Evolutionary conservation across 805 yeast species (phyloP), one percentile per base, ranked within the genome.

Genomic region (Monosporozyma aquatica): DNA sequence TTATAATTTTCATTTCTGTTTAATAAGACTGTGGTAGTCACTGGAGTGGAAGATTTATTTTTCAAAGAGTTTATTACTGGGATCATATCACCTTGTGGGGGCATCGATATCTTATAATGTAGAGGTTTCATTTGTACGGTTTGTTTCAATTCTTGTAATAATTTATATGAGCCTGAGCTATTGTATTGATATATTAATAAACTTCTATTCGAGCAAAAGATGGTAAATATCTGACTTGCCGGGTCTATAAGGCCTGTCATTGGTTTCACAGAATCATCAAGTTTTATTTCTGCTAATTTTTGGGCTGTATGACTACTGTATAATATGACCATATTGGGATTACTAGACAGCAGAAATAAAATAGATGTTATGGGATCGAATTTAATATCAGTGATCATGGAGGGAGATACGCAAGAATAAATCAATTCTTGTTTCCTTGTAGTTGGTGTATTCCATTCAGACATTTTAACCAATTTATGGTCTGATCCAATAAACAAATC

Each of bases 91-190:
- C 51, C 63, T 38, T 58, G 63, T 3, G 66, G 66, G 5, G 64
- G 57, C 66, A 61, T 60, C n/a, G 57, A 45, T 14, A 61, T 54
- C 32, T 48, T 53, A 43, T 61, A 60, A 37, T 53, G 59, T 29
- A 59, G 32, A 9, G 64, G 66, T 33, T 52, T 47, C 10, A 57
- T 43, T 40, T 59, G 59, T 8, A 54, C 56, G 43, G 51, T 53
- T 33, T 58, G 62, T 8, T 47, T 39, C n/a, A 61, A 40, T 39
- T 45, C 52, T 27, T 50, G 43, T 10, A 59, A 41, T 24, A 51
- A 42, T 46, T 58, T 59, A 38, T 46, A 46, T 14, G 46, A 42
- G 13, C 64, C 64, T 5, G 40, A 37, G 4, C 40, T 28, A 32
- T 53, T 52, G 14, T 50, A 50, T 47, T 61, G 64, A 40, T 54